Percentiles rank a stretch among this genome's conserved stretches.
Conservation (phyloP, 768 basidiomycete species). For the Pisolithus sp. region DNA sequence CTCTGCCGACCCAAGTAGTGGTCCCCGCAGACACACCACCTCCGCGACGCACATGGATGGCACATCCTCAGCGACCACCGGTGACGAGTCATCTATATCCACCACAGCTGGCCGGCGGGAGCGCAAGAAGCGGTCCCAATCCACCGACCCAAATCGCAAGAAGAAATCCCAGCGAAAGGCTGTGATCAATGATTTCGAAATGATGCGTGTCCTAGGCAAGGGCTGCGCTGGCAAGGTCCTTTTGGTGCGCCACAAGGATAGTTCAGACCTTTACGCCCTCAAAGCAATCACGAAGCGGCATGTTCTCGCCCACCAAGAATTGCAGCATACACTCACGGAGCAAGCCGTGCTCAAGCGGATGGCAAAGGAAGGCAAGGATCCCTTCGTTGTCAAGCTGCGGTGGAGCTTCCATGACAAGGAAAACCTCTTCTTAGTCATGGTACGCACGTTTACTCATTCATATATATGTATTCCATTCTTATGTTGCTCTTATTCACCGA, state of each 20-base stretch:
- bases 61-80: conserved; percentile 51
- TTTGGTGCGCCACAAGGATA: conserved; percentile 75
- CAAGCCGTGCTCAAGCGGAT: conserved; percentile 92
- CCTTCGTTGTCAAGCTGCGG: conserved; percentile 93
- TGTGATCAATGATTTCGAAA: conserved; percentile 87
- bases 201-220: conserved; percentile 94
- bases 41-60: conserved; percentile 43
- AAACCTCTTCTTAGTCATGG: conserved; percentile 95
- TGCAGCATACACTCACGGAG: conserved; percentile 94
- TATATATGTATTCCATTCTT: conserved; percentile 8
- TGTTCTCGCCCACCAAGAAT: conserved; percentile 92
- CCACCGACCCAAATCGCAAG: conserved; percentile 43
- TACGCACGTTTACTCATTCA: conserved; percentile 28
- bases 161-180: conserved; percentile 63
- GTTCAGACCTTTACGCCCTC: conserved; percentile 75
- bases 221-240: conserved; percentile 97
- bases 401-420: conserved; percentile 99
- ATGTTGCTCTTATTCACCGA: conserved; percentile 9
- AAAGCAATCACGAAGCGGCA: conserved; percentile 98
- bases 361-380: conserved; percentile 82
- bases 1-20: conserved; percentile 65
- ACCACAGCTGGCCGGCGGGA: conserved; percentile 39
- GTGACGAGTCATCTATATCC: conserved; percentile 69
- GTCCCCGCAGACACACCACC: conserved; percentile 54
- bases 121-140: conserved; percentile 51